Conservation (phyloP, 192 early-diverging fungal genomes). For the Funneliformis mosseae region DNA sequence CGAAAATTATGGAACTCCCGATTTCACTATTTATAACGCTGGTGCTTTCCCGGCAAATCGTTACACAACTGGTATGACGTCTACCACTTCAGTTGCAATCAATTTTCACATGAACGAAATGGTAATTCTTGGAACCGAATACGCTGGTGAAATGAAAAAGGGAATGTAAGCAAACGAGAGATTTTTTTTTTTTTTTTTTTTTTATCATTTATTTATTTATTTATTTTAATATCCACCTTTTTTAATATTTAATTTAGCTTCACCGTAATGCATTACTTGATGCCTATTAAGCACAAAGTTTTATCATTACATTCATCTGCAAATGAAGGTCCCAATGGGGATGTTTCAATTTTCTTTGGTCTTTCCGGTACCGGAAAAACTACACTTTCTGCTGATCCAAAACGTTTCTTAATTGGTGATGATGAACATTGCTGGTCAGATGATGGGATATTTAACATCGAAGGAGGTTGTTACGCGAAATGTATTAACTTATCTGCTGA, state of each 20-base stretch:
- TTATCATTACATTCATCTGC: conserved; percentile 92
- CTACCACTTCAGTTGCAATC: conserved; percentile 87
- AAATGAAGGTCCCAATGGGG: conserved; percentile 87
- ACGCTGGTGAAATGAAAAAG: conserved; percentile 99
- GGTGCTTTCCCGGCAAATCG: conserved; percentile 93
- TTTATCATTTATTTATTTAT: background rate
- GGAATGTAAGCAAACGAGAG: conserved; percentile 54
- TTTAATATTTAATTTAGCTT: conserved; percentile 58
- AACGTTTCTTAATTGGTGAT: conserved; percentile 93
- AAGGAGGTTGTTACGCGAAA: conserved; percentile 99
- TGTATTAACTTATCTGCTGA: conserved; percentile 92
- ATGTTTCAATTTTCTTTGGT: conserved; percentile 98
- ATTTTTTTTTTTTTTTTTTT: conserved; percentile 13
- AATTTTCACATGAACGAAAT: conserved; percentile 94
- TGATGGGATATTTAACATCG: conserved; percentile 96
- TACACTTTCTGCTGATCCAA: conserved; percentile 93
- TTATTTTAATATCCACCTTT: background rate
- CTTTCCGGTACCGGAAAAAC: conserved; percentile 98
- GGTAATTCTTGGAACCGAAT: conserved; percentile 98
- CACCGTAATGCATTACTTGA: conserved; percentile 98
- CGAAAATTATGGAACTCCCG: conserved; percentile 89
- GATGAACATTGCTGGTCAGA: conserved; percentile 99
- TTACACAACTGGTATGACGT: conserved; percentile 95
- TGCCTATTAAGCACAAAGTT: conserved; percentile 87
- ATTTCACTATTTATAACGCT: conserved; percentile 98